These are phyloP conservation scores for Tolypocladium tundrense DNA, from an alignment of 2,329 filamentous ascomycete species.

Conservation along the genomic window DNA sequence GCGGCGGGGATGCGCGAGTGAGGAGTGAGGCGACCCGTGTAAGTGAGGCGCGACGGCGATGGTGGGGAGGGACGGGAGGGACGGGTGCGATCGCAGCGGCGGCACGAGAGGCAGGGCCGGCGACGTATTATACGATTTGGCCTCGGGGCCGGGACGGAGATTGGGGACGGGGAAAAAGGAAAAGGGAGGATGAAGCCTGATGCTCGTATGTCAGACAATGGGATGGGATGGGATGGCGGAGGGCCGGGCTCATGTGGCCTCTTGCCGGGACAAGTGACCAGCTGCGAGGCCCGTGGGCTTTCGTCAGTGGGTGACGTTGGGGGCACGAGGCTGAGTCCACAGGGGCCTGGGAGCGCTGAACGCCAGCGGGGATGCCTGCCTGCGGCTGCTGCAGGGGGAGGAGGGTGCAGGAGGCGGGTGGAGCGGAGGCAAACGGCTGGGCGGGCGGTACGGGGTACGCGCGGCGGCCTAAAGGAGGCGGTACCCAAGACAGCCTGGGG, in stretches of 20 bases:
- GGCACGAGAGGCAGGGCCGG: background rate
- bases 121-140: background rate
- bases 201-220: slow-evolving; percentile 8
- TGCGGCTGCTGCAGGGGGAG: background rate
- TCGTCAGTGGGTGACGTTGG: slow-evolving; percentile 31
- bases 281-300: slow-evolving; percentile 16
- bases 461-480: background rate
- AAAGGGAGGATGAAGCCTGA: slow-evolving; percentile 7
- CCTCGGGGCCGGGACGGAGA: background rate
- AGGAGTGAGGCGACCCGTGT: background rate
- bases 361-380: slow-evolving; percentile 2
- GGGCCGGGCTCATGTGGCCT: slow-evolving; percentile 19
- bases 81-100: background rate
- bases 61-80: slow-evolving; percentile 2
- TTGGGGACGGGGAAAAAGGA: background rate
- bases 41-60: slow-evolving; percentile 7
- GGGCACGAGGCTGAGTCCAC: slow-evolving; percentile 31
- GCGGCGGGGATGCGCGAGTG: background rate
- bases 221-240: slow-evolving; percentile 3
- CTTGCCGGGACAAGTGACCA: slow-evolving; percentile 16
- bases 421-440: background rate
- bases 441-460: slow-evolving; percentile 1
- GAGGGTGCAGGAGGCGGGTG: background rate
- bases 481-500: slow-evolving; percentile 1
- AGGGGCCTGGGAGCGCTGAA: slow-evolving; percentile 4